Percentiles rank a stretch among this genome's conserved stretches.
Evolutionary conservation across 345 rosid species (phyloP).

Genomic region (Mangifera indica): DNA sequence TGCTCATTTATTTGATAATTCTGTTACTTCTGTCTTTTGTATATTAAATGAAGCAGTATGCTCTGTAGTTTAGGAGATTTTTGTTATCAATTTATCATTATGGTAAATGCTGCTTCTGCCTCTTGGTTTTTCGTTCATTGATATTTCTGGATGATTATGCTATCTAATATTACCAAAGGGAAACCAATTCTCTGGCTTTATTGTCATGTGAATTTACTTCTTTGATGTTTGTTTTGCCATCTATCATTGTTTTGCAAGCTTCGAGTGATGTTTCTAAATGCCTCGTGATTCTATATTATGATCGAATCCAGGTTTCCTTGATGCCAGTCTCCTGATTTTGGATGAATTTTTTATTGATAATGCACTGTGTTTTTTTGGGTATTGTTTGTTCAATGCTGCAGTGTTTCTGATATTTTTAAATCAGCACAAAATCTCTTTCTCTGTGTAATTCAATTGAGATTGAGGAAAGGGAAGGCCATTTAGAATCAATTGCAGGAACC

Average conservation of each 20-base stretch:
- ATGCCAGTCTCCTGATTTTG: not conserved
- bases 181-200: not conserved
- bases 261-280: not conserved
- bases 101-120: conserved; percentile 14
- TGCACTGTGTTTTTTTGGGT: not conserved
- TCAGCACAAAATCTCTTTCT: not conserved
- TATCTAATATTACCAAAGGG: not conserved
- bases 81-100: conserved; percentile 16
- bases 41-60: conserved; percentile 26
- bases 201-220: not conserved
- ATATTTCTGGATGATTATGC: not conserved
- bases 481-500: not conserved
- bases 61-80: conserved; percentile 18
- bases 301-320: not conserved
- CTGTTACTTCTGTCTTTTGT: too few species aligned
- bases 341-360: not conserved
- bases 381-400: not conserved
- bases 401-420: not conserved
- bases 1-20: conserved; percentile 26
- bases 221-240: not conserved
- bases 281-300: not conserved
- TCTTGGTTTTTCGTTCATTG: conserved; percentile 1
- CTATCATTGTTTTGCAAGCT: too few species aligned
- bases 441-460: not conserved
- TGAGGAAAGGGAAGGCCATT: too few species aligned